These are phyloP conservation scores for Metrosideros polymorpha DNA, from an alignment of 441 rosid genomes.

Conservation along the genomic window DNA sequence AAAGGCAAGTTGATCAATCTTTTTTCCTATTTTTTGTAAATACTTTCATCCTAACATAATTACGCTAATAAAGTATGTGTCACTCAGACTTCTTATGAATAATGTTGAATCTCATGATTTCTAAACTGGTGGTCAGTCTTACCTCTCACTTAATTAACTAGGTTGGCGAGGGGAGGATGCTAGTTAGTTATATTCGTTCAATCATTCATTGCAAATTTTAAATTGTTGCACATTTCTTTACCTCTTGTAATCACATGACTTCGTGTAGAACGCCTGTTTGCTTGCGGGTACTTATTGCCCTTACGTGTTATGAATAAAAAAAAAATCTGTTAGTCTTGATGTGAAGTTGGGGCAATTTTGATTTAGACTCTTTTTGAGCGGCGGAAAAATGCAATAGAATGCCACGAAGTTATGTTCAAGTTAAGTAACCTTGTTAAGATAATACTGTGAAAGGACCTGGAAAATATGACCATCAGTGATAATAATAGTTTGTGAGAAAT, in stretches of 20 bases:
- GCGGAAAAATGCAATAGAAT: neutral
- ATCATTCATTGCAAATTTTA: neutral
- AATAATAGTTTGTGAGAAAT: neutral
- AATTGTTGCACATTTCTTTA: neutral
- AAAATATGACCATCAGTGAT: neutral
- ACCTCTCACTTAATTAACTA: neutral
- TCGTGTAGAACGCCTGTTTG: neutral
- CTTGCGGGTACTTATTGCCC: neutral
- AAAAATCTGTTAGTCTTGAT: neutral
- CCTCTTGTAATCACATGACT: neutral
- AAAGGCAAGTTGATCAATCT: neutral
- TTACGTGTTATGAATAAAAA: neutral
- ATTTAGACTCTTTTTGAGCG: neutral
- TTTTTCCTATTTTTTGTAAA: neutral
- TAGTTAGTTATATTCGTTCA: neutral
- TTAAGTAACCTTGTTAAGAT: neutral
- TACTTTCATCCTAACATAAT: neutral
- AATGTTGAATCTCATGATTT: neutral
- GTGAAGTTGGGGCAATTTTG: neutral
- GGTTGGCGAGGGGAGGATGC: neutral
- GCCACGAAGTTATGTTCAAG: neutral
- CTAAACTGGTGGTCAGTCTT: neutral
- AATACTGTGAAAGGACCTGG: neutral
- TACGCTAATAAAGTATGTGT: neutral
- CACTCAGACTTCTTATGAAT: neutral